phyloP scores from a whole-genome alignment of 805 yeast species.

The Suhomyces faveliae region DNA sequence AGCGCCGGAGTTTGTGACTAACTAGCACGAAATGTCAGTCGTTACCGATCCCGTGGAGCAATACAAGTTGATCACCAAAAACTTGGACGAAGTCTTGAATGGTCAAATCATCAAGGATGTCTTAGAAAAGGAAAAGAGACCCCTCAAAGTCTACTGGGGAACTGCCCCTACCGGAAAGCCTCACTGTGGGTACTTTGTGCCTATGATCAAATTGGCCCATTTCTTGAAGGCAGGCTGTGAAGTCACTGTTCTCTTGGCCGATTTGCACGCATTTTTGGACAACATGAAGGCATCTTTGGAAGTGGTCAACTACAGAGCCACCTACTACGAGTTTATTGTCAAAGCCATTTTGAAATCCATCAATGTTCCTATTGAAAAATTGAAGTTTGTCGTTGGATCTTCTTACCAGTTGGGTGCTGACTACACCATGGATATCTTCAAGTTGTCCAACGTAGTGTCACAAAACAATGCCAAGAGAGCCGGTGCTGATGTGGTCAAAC shows the following conservation, averaged over 20 bases:
- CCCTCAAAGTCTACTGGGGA: constrained; percentile 94
- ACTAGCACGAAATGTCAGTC: constrained; percentile 16
- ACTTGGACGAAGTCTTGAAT: constrained; percentile 89
- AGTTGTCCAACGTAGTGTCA: constrained; percentile 76
- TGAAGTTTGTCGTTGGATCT: constrained; percentile 82
- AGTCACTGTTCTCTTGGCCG: constrained; percentile 88
- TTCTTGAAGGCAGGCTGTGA: constrained; percentile 95
- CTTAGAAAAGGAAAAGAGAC: constrained; percentile 76
- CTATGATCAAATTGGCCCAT: constrained; percentile 95
- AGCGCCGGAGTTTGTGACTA: neutral
- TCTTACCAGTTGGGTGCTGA: constrained; percentile 78
- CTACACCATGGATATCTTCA: constrained; percentile 88
- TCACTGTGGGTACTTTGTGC: constrained; percentile 97
- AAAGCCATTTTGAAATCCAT: constrained; percentile 83
- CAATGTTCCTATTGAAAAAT: constrained; percentile 87
- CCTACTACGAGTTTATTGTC: constrained; percentile 80
- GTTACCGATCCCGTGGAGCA: constrained; percentile 57
- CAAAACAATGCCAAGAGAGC: constrained; percentile 98
- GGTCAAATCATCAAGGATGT: constrained; percentile 83
- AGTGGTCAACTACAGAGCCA: constrained; percentile 82
- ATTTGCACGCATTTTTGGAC: constrained; percentile 93
- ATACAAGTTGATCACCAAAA: constrained; percentile 73
- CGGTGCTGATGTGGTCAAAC: constrained; percentile 99
- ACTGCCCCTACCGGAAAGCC: constrained; percentile 99
- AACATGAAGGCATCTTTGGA: constrained; percentile 98